Percentiles rank a stretch among this genome's conserved stretches.
These are phyloP conservation scores for Ormosia emarginata DNA, from an alignment of 306 rosid genomes.

Conservation along the genomic window DNA sequence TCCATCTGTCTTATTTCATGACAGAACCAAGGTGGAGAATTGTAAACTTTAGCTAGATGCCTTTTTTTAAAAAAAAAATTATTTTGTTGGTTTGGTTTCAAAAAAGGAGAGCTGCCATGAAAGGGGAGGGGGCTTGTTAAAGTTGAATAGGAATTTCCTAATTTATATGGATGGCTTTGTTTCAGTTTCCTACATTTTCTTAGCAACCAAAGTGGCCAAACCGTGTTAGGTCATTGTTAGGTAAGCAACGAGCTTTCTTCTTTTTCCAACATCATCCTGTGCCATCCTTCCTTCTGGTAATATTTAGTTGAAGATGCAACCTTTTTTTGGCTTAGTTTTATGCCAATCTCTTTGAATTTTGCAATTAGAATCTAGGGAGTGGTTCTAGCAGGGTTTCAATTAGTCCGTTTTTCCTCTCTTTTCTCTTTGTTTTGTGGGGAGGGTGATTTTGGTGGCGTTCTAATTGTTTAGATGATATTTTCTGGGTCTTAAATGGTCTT, in stretches of 20 bases:
- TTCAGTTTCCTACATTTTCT: conserved; percentile 27
- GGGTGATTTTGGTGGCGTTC: not conserved
- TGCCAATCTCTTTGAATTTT: conserved; percentile 3
- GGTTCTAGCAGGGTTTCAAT: conserved; percentile 1
- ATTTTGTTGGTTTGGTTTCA: not conserved
- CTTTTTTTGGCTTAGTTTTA: conserved; percentile 19
- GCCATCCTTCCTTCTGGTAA: conserved; percentile 10
- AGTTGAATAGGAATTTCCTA: conserved; percentile 4
- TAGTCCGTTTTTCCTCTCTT: not conserved
- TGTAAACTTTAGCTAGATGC: conserved; percentile 5
- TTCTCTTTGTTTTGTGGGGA: not conserved
- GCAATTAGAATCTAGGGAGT: not conserved
- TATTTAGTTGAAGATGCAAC: conserved; percentile 27
- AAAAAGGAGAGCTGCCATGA: not conserved
- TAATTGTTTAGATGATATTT: conserved; percentile 3
- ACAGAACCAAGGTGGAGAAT: not conserved
- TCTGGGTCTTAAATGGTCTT: conserved; percentile 13
- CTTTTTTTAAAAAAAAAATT: too few relatives aligned
- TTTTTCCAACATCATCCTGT: conserved; percentile 4
- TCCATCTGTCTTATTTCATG: not conserved
- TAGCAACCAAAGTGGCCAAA: conserved; percentile 34
- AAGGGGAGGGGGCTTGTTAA: not conserved
- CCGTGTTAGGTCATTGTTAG: conserved; percentile 61
- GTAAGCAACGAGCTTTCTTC: conserved; percentile 39
- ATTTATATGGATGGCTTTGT: conserved; percentile 10